Conservation (phyloP, 2,329 filamentous ascomycete species). For the Claviceps sorghi region DNA sequence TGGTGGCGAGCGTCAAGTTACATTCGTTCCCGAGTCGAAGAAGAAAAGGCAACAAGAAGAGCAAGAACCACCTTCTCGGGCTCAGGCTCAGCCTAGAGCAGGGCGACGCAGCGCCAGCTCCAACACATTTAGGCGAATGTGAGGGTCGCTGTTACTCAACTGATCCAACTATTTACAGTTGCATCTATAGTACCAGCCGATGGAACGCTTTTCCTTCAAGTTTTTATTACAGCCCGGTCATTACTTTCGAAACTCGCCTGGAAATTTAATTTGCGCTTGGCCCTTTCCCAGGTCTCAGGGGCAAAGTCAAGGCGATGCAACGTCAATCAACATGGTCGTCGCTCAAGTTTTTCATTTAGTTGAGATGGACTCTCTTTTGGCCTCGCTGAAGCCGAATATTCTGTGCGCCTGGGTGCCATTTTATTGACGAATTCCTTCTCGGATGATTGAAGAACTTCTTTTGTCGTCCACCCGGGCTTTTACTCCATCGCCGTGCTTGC, state of each 20-base stretch:
- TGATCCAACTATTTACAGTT: slow-evolving; percentile 8
- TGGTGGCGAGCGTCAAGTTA: slow-evolving; percentile 52
- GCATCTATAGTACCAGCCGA: slow-evolving; percentile 1
- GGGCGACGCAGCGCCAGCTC: slow-evolving; percentile 57
- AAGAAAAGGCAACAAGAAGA: slow-evolving; percentile 32
- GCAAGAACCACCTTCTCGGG: slow-evolving; percentile 16
- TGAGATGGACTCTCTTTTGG: slow-evolving; percentile 28
- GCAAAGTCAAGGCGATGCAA: slow-evolving; percentile 34
- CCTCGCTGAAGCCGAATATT: slow-evolving; percentile 46
- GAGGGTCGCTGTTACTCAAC: neutral
- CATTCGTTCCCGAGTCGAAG: slow-evolving; percentile 51
- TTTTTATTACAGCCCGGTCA: neutral
- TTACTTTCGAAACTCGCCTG: slow-evolving; percentile 18
- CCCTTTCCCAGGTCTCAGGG: slow-evolving; percentile 49
- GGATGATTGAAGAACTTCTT: slow-evolving; percentile 51
- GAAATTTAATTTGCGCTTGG: slow-evolving; percentile 22
- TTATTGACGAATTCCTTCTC: slow-evolving; percentile 46
- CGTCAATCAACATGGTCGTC: too few relatives aligned
- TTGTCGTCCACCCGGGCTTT: slow-evolving; percentile 72
- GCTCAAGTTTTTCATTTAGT: too few relatives aligned
- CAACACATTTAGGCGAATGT: slow-evolving; percentile 60
- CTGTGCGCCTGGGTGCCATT: slow-evolving; percentile 45
- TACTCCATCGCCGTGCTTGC: slow-evolving; percentile 52
- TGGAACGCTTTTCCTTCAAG: neutral
- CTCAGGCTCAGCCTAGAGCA: slow-evolving; percentile 19